A percentile compares a stretch with the other conserved stretches of the same genome.
phyloP scores from a whole-genome alignment of 106 monocot species.

The Triglochin maritima region DNA sequence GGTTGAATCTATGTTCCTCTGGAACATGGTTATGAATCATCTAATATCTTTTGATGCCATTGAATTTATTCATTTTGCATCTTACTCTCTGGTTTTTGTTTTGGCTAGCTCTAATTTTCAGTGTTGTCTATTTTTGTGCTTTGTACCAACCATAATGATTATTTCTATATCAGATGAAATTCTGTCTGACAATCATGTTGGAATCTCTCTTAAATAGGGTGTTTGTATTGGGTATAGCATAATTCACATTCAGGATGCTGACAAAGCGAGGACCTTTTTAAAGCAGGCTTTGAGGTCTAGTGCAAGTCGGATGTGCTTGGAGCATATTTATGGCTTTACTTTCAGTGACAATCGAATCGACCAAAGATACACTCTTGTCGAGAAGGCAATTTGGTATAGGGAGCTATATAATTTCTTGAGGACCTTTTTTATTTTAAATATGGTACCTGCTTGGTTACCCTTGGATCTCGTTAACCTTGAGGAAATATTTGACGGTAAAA shows the following conservation, averaged over 20 bases:
- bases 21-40: no score
- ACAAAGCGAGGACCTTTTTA: conserved; percentile 57
- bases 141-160: conserved; percentile 28
- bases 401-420: conserved; percentile 3
- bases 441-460: background rate
- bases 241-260: conserved; percentile 74
- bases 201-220: conserved; percentile 92
- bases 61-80: background rate
- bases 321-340: conserved; percentile 38
- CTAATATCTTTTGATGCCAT: no score
- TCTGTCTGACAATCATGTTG: conserved; percentile 66
- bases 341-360: conserved; percentile 36
- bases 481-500: background rate
- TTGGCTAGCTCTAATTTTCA: conserved; percentile 1
- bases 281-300: conserved; percentile 54
- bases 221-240: conserved; percentile 84
- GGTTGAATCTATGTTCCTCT: no score
- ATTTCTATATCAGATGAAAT: conserved; percentile 30
- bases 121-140: conserved; percentile 3
- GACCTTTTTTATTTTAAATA: background rate
- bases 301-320: conserved; percentile 47
- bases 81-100: background rate
- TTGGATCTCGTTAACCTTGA: conserved; percentile 2
- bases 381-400: conserved; percentile 8
- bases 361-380: conserved; percentile 8